phyloP scores from a whole-genome alignment of 208 protist species.

The Acanthamoeba royreba region DNA sequence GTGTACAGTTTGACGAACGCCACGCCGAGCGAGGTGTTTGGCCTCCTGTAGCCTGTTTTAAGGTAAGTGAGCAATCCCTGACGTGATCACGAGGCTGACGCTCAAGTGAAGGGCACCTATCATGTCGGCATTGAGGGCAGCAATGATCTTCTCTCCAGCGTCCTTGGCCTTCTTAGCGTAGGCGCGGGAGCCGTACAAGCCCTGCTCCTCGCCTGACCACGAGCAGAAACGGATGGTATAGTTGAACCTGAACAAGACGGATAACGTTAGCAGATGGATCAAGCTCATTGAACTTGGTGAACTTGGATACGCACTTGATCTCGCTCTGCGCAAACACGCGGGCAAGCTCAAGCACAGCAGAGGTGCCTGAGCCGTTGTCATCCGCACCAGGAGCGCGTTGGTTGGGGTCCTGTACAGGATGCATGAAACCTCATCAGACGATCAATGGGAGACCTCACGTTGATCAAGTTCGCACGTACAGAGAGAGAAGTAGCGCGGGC shows the following conservation, averaged over 20 bases:
- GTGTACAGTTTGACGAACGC: not conserved
- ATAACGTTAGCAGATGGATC: not conserved
- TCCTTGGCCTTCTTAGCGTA: conserved; percentile 6
- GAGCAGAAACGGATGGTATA: conserved; percentile 7
- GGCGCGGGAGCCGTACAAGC: not conserved
- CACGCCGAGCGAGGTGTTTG: not conserved
- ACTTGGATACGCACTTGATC: not conserved
- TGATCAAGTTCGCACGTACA: not conserved
- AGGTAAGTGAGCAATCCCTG: not conserved
- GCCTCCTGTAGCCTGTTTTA: not conserved
- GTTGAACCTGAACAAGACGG: not conserved
- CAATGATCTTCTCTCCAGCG: not conserved
- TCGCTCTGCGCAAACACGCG: not conserved
- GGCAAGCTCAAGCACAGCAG: conserved; percentile 44
- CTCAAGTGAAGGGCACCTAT: not conserved
- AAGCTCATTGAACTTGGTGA: no score
- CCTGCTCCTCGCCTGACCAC: conserved; percentile 23
- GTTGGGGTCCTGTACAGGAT: not conserved
- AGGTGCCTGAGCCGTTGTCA: conserved; percentile 52
- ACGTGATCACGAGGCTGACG: not conserved
- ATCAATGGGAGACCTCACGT: not conserved
- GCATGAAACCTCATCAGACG: not conserved
- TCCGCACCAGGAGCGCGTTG: conserved; percentile 51
- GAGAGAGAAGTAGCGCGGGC: not conserved
- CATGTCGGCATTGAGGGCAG: conserved; percentile 15